phyloP scores from a whole-genome alignment of 1,284 basidiomycete species.

The Ceratobasidium sp. region DNA sequence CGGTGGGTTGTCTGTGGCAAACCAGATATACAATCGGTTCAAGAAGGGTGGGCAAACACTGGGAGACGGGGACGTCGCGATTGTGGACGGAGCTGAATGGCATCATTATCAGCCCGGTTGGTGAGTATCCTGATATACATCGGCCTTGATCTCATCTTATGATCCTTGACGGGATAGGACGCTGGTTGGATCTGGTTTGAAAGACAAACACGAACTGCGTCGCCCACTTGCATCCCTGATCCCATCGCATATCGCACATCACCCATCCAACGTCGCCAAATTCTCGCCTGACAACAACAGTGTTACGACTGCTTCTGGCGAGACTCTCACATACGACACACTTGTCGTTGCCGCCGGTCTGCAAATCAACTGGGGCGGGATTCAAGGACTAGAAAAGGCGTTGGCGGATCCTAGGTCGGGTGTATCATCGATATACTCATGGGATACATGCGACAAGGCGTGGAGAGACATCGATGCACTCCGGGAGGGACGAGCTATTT shows the following conservation, averaged over 20 bases:
- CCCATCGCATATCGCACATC: conserved; percentile 79
- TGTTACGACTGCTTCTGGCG: conserved; percentile 78
- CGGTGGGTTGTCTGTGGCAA: conserved; percentile 82
- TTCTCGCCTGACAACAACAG: conserved; percentile 84
- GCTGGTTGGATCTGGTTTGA: conserved; percentile 89
- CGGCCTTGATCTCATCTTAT: neutral
- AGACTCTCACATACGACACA: conserved; percentile 84
- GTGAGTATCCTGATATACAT: conserved; percentile 59
- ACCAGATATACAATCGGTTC: conserved; percentile 87
- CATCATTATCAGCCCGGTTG: conserved; percentile 92
- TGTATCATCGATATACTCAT: conserved; percentile 95
- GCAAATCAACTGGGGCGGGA: conserved; percentile 84
- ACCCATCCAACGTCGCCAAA: conserved; percentile 78
- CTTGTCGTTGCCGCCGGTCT: conserved; percentile 92
- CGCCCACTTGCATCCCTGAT: conserved; percentile 78
- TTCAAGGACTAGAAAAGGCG: conserved; percentile 84
- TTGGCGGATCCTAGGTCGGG: conserved; percentile 81
- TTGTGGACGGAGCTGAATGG: conserved; percentile 81
- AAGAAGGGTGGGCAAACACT: conserved; percentile 75
- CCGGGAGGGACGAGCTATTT: conserved; percentile 86
- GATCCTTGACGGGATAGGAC: conserved; percentile 70
- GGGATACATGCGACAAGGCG: conserved; percentile 87
- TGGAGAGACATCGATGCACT: conserved; percentile 85
- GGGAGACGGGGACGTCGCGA: conserved; percentile 81
- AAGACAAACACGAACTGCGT: conserved; percentile 74